Evolutionary conservation across 1,284 basidiomycete species (phyloP), one percentile per base, ranked within the genome.

Genomic region (Rhodotorula mucilaginosa): DNA sequence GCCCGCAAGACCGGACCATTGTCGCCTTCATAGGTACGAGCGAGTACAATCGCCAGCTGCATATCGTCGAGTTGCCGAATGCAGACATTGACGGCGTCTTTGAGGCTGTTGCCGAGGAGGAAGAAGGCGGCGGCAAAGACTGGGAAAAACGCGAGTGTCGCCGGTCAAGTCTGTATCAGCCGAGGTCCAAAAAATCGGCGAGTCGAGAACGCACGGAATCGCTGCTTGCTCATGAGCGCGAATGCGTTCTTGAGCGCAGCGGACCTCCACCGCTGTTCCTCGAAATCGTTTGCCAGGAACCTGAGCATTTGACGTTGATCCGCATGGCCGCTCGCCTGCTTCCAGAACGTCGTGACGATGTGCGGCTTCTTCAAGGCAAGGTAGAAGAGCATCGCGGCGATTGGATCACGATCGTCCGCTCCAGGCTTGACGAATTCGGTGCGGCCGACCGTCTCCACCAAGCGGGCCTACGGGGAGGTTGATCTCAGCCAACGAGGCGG

Each of bases 91-190:
- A 96, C 90, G 0, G 96, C 95, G 78, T 98, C 97, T 80, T 91
- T 91, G 29, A 97, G 82, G 56, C 89, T 89, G 31, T 88, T 90
- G 3, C 93, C 96, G 0, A 99, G 86, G 69, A 99, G 85, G 84
- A 99, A 99, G 83, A 99, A 99, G 0, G 94, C 93, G 0, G 94
- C 95, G 19, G 97, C 96, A 80, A 98, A 97, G 79, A 93, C 94
- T 95, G 76, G 76, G 2, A 21, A 44, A 21, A 72, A 18, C 52
- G 66, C 70, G 60, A 49, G 56, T 54, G 44, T 44, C 7, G 39
- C 34, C 26, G n/a, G n/a, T 16, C n/a, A 15, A 51, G n/a, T 31
- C 54, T 15, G 54, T 16, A 54, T n/a, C 51, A 52, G 18, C 19
- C 6, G 4, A 13, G 12, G 29, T 61, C 15, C n/a, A 34, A 3